A percentile compares a stretch with the other conserved stretches of the same genome.
Conservation (phyloP, 2,329 filamentous ascomycete genomes). For the Plenodomus lindquistii region DNA sequence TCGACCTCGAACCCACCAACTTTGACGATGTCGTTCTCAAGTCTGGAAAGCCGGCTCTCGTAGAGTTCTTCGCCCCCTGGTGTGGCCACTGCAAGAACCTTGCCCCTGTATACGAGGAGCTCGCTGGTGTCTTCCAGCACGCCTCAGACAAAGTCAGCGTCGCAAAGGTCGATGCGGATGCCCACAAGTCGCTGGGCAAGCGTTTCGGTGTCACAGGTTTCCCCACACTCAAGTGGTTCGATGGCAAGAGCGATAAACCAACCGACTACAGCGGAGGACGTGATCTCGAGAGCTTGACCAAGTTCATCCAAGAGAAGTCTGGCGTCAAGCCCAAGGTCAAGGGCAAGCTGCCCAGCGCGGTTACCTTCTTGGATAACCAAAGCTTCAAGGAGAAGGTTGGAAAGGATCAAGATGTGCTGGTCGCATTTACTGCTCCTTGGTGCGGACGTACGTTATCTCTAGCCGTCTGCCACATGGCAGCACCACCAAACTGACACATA, state of each 20-base stretch:
- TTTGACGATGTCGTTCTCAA: constrained; percentile 89
- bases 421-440: constrained; percentile 98
- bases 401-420: constrained; percentile 83
- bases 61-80: constrained; percentile 99
- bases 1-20: constrained; percentile 87
- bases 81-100: constrained; percentile 99
- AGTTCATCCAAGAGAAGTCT: constrained; percentile 85
- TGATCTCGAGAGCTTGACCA: constrained; percentile 80
- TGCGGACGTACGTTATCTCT: constrained; percentile 80
- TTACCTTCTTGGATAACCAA: constrained; percentile 78
- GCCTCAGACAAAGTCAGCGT: constrained; percentile 79
- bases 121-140: constrained; percentile 73
- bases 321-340: constrained; percentile 79
- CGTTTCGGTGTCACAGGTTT: constrained; percentile 90
- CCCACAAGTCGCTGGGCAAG: constrained; percentile 81
- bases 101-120: constrained; percentile 91
- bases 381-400: constrained; percentile 80
- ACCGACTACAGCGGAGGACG: constrained; percentile 84
- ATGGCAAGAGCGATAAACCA: constrained; percentile 87
- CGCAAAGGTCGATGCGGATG: constrained; percentile 94
- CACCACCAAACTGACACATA: constrained; percentile 10
- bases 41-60: constrained; percentile 91
- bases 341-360: constrained; percentile 71
- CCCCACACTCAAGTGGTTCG: constrained; percentile 96
- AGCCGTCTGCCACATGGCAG: neutral